These are phyloP conservation scores for Diphasiastrum complanatum DNA, from an alignment of 83 land plant species.

Conservation along the genomic window DNA sequence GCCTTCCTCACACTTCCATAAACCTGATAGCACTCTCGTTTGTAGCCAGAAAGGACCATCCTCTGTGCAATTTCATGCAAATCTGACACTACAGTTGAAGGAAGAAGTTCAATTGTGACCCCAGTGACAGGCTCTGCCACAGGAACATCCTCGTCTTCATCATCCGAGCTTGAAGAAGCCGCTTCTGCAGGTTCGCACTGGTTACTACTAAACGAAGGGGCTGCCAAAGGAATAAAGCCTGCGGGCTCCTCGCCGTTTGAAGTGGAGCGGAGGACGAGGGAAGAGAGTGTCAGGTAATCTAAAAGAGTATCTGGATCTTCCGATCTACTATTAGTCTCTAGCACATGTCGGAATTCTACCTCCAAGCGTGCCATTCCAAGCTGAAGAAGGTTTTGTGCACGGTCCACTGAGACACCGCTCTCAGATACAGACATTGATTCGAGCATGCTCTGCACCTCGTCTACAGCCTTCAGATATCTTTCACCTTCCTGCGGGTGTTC, in stretches of 20 bases:
- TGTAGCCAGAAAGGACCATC: constrained; percentile 50
- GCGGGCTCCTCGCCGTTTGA: too few species aligned
- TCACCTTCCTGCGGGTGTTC: constrained; percentile 41
- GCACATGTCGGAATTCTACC: constrained; percentile 63
- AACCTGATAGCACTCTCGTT: constrained; percentile 54
- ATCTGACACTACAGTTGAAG: constrained; percentile 46
- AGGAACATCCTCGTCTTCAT: constrained; percentile 19
- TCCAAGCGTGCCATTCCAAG: constrained; percentile 70
- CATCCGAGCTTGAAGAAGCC: constrained; percentile 5
- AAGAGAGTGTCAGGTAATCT: constrained; percentile 20
- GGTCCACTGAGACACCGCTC: constrained; percentile 11
- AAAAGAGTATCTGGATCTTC: constrained; percentile 29
- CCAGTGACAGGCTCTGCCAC: constrained; percentile 18
- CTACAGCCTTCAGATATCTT: constrained; percentile 51
- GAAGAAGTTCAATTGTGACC: constrained; percentile 40
- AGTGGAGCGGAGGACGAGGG: too few species aligned
- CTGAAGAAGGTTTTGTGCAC: constrained; percentile 33
- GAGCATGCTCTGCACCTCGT: constrained; percentile 45
- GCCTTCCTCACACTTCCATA: constrained; percentile 48
- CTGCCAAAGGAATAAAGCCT: constrained; percentile 12
- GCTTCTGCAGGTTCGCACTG: constrained; percentile 8
- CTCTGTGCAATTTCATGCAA: constrained; percentile 50
- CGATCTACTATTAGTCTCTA: constrained; percentile 30
- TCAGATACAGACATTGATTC: constrained; percentile 19
- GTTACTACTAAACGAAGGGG: neutral